A percentile compares a stretch with the other conserved stretches of the same genome.
Conservation (phyloP, 495 filamentous ascomycete genomes). For the Amniculicola lignicola region DNA sequence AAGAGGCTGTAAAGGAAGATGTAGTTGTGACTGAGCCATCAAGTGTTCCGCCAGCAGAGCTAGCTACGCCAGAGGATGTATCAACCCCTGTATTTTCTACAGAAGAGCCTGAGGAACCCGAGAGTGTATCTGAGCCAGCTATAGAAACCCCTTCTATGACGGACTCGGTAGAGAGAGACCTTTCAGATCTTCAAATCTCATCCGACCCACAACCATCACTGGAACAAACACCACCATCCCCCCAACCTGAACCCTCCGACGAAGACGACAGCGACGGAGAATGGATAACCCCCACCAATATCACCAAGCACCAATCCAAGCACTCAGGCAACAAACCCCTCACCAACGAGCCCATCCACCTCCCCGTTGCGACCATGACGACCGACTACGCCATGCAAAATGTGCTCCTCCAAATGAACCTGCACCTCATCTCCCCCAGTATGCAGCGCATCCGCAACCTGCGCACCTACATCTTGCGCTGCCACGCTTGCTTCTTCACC, state of each 20-base stretch:
- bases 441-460: conserved; percentile 74
- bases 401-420: conserved; percentile 86
- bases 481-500: conserved; percentile 88
- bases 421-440: conserved; percentile 79
- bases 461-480: conserved; percentile 83
- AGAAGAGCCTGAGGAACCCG: neutral
- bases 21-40: no score
- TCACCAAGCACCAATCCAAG: conserved; percentile 75
- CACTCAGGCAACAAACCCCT: conserved; percentile 52
- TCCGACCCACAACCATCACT: no score
- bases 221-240: neutral
- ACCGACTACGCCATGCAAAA: conserved; percentile 98
- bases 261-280: conserved; percentile 63
- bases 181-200: conserved; percentile 13
- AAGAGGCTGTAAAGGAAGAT: no score
- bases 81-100: neutral
- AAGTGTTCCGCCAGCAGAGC: neutral
- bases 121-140: neutral
- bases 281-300: conserved; percentile 94
- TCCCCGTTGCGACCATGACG: conserved; percentile 83
- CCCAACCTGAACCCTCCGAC: conserved; percentile 31
- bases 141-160: neutral
- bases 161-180: neutral
- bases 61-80: neutral
- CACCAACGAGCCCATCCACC: conserved; percentile 56